Base-by-base conservation (phyloP, 208 protist species). In the Acanthamoeba triangularis region DNA sequence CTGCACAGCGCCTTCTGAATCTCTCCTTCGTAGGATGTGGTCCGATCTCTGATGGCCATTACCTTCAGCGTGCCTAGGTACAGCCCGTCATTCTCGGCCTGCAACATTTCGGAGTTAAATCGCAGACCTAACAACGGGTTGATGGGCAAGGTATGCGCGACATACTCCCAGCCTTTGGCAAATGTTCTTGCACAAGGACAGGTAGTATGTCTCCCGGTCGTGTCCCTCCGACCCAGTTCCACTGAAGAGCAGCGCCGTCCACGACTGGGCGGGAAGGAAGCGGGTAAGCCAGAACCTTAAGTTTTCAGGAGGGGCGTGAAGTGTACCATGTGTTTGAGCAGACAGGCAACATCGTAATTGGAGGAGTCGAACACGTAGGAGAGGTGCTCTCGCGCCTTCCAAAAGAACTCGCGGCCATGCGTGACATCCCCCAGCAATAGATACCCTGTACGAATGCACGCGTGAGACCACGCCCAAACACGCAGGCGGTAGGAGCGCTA, bases 331-430 rank as follows among this genome's bases (percentile, higher is more conserved):
- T 88, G 49, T 33, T 63, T 28, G n/a, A 88, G 30, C 49, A 88
- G 14, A 44, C 80, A 88, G 49, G 80, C 80, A 7, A 41, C 80
- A 63, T 88, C 80, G 49, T 88, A 88, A 49, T 63, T 52, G 28
- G 80, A 88, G 23, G 49, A 88, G n/a, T 88, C 80, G 20, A 88
- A 88, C 23, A 88, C 80, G 18, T 88, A 63, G 23, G 80, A 88
- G n/a, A 88, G 80, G 41, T 63, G 49, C 44, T 88, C 80, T 41
- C 80, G 20, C 1, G 80, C 80, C 35, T 63, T 56, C 18, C 8
- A 28, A 44, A 63, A 88, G 80, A 88, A 88, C 6, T 88, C 80
- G 25, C 80, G 80, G 0, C 49, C 80, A 88, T 88, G 80, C 7
- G 41, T 41, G 47, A 88, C 80, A 37, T 88, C 80, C 16, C 80